Evolutionary conservation across 495 filamentous ascomycete species (phyloP), one percentile per base, ranked within the genome.

Genomic region (Neurospora sp.): DNA sequence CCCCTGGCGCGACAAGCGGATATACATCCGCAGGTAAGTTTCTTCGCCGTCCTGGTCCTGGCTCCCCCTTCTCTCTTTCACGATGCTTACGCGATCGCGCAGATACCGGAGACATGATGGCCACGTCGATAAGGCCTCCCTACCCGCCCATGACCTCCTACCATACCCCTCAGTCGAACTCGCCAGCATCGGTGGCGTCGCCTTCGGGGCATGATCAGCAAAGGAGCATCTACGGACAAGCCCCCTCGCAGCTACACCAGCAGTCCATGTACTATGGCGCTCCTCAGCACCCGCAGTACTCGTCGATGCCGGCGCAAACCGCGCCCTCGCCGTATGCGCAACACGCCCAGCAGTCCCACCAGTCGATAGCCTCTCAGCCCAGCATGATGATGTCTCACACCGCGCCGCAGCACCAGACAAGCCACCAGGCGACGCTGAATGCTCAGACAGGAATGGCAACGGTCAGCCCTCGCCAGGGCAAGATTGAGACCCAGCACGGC

Each of bases 31-130:
- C 91, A 86, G 93, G 93, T 96, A 83, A 88, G 92, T 86, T 69
- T 72, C 73, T 62, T 74, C 77, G 77, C 74, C 74, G 69, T 74
- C 71, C 75, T 72, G 70, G 70, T 35, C 70, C 46, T 69, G 49
- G 49, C 9, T 40, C 69, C 44, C 40, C 40, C 20, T 71, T 49
- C n/a, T 70, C 49, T 42, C 62, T 70, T 69, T 71, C 72, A 71
- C 40, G 18, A 44, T 40, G 70, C 83, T 85, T 41, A 85, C 79
- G 11, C 27, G 31, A 71, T 73, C 72, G 31, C 40, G 72, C 79
- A 97, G 93, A 94, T 80, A 92, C 89, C 70, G 88, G 92, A 83
- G 95, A 98, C 75, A 91, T 95, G 84, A 98, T 98, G 96, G 95
- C 96, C 74, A 89, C 95, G 71, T 90, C 95, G 75, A 95, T 97